phyloP scores from a whole-genome alignment of 148 eudicot species.

The Limonium bicolor region DNA sequence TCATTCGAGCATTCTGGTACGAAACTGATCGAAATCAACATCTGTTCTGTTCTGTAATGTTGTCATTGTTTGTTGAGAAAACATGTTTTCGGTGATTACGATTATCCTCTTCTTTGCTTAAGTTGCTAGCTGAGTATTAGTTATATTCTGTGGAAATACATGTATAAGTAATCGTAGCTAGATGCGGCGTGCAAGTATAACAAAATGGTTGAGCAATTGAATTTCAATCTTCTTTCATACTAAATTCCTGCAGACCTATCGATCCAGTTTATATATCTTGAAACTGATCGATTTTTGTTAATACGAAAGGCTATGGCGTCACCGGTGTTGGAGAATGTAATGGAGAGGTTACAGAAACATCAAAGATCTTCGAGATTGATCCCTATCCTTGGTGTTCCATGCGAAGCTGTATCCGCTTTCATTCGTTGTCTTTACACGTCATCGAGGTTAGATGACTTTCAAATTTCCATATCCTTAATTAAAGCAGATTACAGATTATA shows the following conservation, averaged over 20 bases:
- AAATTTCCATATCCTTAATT: neutral
- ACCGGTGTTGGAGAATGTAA: conserved; percentile 45
- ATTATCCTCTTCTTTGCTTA: neutral
- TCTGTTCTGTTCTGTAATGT: no score
- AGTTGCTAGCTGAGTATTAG: neutral
- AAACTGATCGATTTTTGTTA: neutral
- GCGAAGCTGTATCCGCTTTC: conserved; percentile 56
- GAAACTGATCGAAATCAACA: no score
- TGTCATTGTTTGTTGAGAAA: neutral
- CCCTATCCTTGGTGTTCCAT: conserved; percentile 58
- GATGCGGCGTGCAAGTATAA: no score
- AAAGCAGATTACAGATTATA: no score
- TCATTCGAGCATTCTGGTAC: conserved; percentile 59
- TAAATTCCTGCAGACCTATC: no score
- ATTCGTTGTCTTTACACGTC: conserved; percentile 44
- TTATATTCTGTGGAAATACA: neutral
- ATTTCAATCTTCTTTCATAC: no score
- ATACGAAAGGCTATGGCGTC: conserved; percentile 47
- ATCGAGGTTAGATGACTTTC: conserved; percentile 39
- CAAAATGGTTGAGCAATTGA: no score
- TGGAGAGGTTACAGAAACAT: conserved; percentile 27
- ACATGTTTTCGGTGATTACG: neutral
- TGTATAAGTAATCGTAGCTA: no score
- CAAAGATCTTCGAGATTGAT: conserved; percentile 31
- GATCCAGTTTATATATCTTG: no score